Evolutionary conservation across 306 rosid species (phyloP), one percentile per base, ranked within the genome.

Genomic region (Gleditsia sinensis): DNA sequence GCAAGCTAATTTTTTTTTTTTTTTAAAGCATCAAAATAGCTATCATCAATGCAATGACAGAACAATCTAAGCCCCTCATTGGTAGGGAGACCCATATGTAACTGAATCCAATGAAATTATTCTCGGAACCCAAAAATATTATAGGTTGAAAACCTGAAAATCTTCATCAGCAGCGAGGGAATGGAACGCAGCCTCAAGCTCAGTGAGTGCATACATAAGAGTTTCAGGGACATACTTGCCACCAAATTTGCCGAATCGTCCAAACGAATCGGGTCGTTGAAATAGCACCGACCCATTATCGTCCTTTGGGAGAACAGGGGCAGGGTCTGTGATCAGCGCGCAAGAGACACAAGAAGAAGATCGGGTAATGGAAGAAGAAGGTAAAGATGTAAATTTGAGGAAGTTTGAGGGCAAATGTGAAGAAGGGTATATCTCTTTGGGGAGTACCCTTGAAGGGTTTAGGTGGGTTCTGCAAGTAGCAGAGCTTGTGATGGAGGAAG

Each of bases 161-260:
- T 78, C 85, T 1, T 82, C 91, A 64, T 94, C 93, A 1, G 79
- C 70, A 3, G 96, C 69, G 61, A 95, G 98, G 62, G 88, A 25
- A 73, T 78, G 71, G 42, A 95, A 95, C 0, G 99, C 91, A 24
- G 89, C 51, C 74, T 92, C 98, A 55, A 95, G 99, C 83, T 92
- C 91, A 25, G 93, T 7, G 68, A 92, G 98, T 0, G 98, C 99
- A 20, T 90, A 65, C 97, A 94, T 94, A 23, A 94, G 82, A 58
- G 99, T 94, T 40, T 94, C 99, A 25, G 99, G 99, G 21, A 94
- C 99, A 49, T 94, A 94, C 50, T 94, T 94, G 2, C 99, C 99
- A 1, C 99, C 99, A 67, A 86, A 94, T 57, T 80, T 87, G 0
- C 99, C 99, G 71, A 88, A 94, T 23, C 97, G 86, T 0, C 99